These are phyloP conservation scores for Aspergillus ustus DNA, from an alignment of 2,329 filamentous ascomycete genomes.

Conservation along the genomic window DNA sequence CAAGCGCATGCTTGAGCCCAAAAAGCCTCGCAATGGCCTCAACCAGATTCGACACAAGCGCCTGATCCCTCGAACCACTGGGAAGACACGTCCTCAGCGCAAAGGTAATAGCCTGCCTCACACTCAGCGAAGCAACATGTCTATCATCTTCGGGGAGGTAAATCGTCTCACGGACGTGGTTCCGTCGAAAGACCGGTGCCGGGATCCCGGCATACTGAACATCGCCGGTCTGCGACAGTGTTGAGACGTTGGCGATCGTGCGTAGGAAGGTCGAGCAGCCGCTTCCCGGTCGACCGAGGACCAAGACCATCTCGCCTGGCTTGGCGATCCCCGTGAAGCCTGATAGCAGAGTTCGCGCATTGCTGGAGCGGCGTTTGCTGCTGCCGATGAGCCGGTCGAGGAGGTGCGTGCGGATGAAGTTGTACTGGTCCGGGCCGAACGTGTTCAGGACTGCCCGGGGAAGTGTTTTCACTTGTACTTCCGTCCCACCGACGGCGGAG, in stretches of 20 bases:
- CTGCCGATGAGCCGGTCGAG: neutral
- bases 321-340: slow-evolving; percentile 64
- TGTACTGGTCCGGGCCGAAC: slow-evolving; percentile 7
- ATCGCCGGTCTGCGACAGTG: neutral
- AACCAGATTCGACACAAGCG: neutral
- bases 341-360: slow-evolving; percentile 53
- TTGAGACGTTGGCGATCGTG: slow-evolving; percentile 61
- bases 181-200: neutral
- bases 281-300: slow-evolving; percentile 44
- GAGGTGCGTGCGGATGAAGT: neutral
- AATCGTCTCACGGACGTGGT: neutral
- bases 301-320: slow-evolving; percentile 57
- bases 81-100: neutral
- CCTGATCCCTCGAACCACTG: neutral
- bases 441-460: neutral
- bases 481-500: neutral
- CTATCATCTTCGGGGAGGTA: slow-evolving; percentile 4
- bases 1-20: slow-evolving; percentile 21
- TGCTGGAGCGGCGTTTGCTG: neutral
- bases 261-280: slow-evolving; percentile 80
- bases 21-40: slow-evolving; percentile 6
- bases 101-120: slow-evolving; percentile 5
- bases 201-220: neutral
- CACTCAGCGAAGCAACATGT: slow-evolving; percentile 2
- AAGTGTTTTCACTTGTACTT: neutral